Percentiles rank a stretch among this genome's conserved stretches.
These are phyloP conservation scores for Penstemon eatonii DNA, from an alignment of 257 asterid species.

Conservation along the genomic window DNA sequence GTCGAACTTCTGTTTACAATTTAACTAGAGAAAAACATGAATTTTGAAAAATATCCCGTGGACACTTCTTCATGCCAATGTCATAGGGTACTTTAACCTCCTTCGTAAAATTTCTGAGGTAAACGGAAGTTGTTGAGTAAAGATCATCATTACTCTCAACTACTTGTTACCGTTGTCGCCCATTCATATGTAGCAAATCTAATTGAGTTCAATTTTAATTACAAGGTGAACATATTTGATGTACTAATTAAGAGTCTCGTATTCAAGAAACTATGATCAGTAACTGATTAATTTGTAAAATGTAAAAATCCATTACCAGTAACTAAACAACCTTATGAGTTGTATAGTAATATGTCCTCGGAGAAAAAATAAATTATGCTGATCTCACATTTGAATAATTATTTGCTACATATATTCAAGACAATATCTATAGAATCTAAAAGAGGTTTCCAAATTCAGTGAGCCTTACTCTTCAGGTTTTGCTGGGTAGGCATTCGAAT, in stretches of 20 bases:
- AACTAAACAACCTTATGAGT: not conserved
- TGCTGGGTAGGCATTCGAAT: constrained; percentile 79
- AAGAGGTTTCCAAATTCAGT: constrained; percentile 25
- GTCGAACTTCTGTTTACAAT: no score
- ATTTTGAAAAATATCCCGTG: not conserved
- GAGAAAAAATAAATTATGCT: not conserved
- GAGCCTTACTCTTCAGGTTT: constrained; percentile 78
- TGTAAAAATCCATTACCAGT: not conserved
- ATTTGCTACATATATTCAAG: not conserved
- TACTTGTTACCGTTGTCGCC: not conserved
- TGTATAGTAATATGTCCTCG: not conserved
- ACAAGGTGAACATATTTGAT: not conserved
- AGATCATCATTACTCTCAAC: not conserved
- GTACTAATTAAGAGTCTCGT: not conserved
- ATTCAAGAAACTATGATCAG: not conserved
- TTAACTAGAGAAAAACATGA: no score
- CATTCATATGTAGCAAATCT: not conserved
- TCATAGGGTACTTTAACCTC: no score
- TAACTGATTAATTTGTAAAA: not conserved
- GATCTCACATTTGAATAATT: not conserved
- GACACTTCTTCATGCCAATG: not conserved
- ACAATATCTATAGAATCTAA: not conserved
- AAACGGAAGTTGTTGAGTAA: not conserved
- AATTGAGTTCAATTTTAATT: not conserved
- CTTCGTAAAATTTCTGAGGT: no score